A percentile compares a stretch with the other conserved stretches of the same genome.
Conservation (phyloP, 257 asterid species). For the Dorcoceras hygrometricum region DNA sequence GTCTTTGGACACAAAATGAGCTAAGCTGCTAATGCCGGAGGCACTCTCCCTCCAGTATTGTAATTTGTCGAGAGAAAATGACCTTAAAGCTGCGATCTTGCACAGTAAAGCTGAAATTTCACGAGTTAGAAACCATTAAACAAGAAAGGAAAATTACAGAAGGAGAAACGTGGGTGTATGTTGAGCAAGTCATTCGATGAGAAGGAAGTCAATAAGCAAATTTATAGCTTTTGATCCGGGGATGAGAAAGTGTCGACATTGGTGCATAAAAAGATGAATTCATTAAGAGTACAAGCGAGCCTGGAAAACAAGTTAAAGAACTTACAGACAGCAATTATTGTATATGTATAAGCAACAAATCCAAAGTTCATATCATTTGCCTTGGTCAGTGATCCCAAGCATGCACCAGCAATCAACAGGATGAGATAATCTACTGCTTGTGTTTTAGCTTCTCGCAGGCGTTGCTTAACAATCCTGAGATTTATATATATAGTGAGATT, state of each 20-base stretch:
- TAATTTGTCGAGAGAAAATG: conserved; percentile 84
- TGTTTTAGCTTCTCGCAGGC: conserved; percentile 55
- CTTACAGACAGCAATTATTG: conserved; percentile 60
- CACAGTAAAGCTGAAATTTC: conserved; percentile 76
- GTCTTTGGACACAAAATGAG: conserved; percentile 87
- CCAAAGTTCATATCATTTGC: conserved; percentile 50
- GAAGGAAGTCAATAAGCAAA: background rate
- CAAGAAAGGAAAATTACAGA: conserved; percentile 3
- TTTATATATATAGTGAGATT: conserved; percentile 1
- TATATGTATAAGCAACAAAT: conserved; percentile 56
- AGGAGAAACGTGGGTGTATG: background rate
- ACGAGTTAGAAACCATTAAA: conserved; percentile 17
- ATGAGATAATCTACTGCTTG: conserved; percentile 61
- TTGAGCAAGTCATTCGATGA: background rate
- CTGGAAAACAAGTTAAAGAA: conserved; percentile 8
- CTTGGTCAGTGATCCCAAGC: conserved; percentile 52
- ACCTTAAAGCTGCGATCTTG: conserved; percentile 87
- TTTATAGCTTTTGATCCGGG: background rate
- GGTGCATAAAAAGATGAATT: conserved; percentile 16
- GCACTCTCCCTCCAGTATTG: conserved; percentile 94
- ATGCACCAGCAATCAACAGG: conserved; percentile 55
- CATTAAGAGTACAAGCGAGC: conserved; percentile 1
- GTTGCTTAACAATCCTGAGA: conserved; percentile 53
- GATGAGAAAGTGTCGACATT: background rate
- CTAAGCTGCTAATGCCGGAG: conserved; percentile 88